phyloP scores from a whole-genome alignment of 148 eudicot genomes.

The Fagopyrum esculentum region DNA sequence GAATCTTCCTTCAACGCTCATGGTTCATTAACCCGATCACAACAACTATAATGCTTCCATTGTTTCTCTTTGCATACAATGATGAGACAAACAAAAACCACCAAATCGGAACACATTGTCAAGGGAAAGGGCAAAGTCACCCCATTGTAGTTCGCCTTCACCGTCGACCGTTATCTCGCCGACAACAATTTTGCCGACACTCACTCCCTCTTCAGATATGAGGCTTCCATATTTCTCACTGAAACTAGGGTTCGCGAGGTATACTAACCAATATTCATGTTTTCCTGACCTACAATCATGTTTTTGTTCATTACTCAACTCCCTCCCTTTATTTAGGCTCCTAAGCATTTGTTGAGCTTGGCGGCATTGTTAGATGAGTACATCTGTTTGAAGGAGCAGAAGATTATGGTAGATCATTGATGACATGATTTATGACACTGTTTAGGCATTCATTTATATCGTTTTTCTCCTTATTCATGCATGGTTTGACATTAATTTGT shows the following conservation, averaged over 20 bases:
- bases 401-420: conserved; percentile 40
- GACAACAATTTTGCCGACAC: conserved; percentile 41
- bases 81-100: neutral
- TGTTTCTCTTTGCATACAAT: neutral
- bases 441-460: too few species aligned
- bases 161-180: conserved; percentile 66
- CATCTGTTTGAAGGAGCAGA: conserved; percentile 64
- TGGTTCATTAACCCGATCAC: too few species aligned
- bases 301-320: neutral
- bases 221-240: conserved; percentile 51
- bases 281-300: neutral
- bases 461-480: too few species aligned
- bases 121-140: conserved; percentile 42
- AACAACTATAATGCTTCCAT: too few species aligned
- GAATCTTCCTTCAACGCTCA: too few species aligned
- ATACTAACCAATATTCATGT: neutral
- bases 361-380: conserved; percentile 65
- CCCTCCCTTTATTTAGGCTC: conserved; percentile 19
- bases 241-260: conserved; percentile 48
- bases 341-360: conserved; percentile 54
- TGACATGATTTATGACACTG: too few species aligned
- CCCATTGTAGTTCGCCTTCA: conserved; percentile 64
- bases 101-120: neutral
- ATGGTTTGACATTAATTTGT: too few species aligned
- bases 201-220: conserved; percentile 48